Percentiles rank a stretch among this genome's conserved stretches.
These are phyloP conservation scores for Sugiyamaella mastotermitis DNA, from an alignment of 805 yeast species.

Conservation along the genomic window DNA sequence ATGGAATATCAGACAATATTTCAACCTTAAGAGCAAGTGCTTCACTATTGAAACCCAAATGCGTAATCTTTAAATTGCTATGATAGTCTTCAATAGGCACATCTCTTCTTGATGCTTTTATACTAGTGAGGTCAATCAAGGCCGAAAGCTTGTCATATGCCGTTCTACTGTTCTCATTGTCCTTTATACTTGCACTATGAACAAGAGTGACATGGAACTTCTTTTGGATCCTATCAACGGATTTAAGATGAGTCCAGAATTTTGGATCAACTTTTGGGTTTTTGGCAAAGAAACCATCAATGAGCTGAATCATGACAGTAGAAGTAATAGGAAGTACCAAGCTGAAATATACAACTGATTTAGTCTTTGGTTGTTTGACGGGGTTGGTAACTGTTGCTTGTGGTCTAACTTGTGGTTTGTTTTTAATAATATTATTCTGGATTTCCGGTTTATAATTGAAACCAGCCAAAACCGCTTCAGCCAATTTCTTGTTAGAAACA, in stretches of 20 bases:
- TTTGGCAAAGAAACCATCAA: constrained; percentile 18
- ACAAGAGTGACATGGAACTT: constrained; percentile 32
- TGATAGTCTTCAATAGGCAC: not conserved
- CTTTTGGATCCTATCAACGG: constrained; percentile 6
- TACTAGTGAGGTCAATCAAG: not conserved
- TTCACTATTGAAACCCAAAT: constrained; percentile 43
- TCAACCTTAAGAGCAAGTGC: constrained; percentile 52
- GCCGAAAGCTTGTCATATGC: no score
- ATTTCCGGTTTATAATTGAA: constrained; percentile 48
- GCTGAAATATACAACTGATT: constrained; percentile 4
- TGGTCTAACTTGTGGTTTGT: not conserved
- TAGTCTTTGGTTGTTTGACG: not conserved
- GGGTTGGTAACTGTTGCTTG: not conserved
- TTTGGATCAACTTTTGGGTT: constrained; percentile 6
- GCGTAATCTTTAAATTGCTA: not conserved
- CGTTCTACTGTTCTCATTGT: constrained; percentile 3
- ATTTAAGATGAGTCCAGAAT: constrained; percentile 14
- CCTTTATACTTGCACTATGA: constrained; percentile 14
- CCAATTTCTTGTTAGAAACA: constrained; percentile 36
- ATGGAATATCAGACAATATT: constrained; percentile 20
- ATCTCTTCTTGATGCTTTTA: not conserved
- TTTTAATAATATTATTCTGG: constrained; percentile 26
- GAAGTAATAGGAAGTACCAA: constrained; percentile 5
- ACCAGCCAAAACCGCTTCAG: constrained; percentile 47
- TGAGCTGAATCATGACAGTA: constrained; percentile 13